A percentile compares a stretch with the other conserved stretches of the same genome.
phyloP scores from a whole-genome alignment of 129 eudicot genomes.

The Dittrichia graveolens region DNA sequence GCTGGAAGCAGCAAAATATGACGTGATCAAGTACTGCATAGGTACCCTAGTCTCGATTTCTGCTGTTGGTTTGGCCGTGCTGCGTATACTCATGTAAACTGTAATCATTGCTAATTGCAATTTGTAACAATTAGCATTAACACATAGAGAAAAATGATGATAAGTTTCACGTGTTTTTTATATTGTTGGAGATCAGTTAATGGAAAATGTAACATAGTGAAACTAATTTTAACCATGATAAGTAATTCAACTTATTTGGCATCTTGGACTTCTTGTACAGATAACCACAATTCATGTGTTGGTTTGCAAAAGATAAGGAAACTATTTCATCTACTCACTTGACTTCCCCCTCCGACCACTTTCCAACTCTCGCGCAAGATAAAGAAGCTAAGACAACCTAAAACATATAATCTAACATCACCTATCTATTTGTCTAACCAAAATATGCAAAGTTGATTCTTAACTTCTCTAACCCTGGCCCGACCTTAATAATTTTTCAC shows the following conservation, averaged over 20 bases:
- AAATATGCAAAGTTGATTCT: too few species aligned
- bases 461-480: too few species aligned
- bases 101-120: constrained; percentile 31
- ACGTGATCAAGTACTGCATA: constrained; percentile 93
- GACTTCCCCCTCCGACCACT: too few species aligned
- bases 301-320: background rate
- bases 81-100: constrained; percentile 68
- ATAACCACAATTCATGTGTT: background rate
- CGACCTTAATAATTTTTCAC: too few species aligned
- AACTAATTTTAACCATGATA: constrained; percentile 27
- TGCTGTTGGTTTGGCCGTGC: constrained; percentile 90
- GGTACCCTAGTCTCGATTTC: constrained; percentile 93
- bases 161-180: constrained; percentile 29
- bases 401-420: too few species aligned
- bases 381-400: too few species aligned
- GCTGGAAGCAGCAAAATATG: constrained; percentile 90
- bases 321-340: too few species aligned
- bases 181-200: constrained; percentile 33
- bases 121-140: constrained; percentile 35
- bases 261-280: constrained; percentile 1
- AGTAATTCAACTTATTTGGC: constrained; percentile 11
- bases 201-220: constrained; percentile 36
- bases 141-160: constrained; percentile 34
- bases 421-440: too few species aligned
- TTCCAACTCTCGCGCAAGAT: too few species aligned